These are phyloP conservation scores for Bryum argenteum DNA, from an alignment of 225 moss, liverwort and hornwort species.

Conservation along the genomic window DNA sequence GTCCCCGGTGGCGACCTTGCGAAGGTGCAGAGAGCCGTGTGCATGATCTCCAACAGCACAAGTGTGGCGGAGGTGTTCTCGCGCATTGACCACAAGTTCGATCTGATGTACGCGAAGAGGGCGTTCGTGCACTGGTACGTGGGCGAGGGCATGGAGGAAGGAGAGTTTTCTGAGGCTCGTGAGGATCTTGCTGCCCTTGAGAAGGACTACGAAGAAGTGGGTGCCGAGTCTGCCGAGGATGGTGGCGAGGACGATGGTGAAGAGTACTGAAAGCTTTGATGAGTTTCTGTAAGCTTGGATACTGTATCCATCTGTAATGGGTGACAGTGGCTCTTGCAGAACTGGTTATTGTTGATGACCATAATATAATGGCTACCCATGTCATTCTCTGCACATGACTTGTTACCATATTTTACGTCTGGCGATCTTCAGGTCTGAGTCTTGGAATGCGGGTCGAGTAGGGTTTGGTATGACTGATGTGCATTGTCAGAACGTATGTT, in stretches of 20 bases:
- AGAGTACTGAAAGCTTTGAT: conserved; percentile 37
- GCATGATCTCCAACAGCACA: conserved; percentile 58
- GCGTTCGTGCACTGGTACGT: conserved; percentile 64
- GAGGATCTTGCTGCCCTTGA: conserved; percentile 52
- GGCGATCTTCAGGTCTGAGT: no score
- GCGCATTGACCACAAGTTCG: conserved; percentile 55
- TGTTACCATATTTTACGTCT: no score
- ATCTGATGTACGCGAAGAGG: conserved; percentile 61
- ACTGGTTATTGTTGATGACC: conserved; percentile 22
- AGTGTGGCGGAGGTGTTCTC: conserved; percentile 55
- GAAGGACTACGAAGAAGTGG: conserved; percentile 56
- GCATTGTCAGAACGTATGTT: no score
- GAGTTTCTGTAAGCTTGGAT: conserved; percentile 4
- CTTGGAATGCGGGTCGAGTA: no score
- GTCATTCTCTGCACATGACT: not conserved
- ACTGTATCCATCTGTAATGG: conserved; percentile 17
- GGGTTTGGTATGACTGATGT: no score
- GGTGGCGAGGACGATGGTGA: conserved; percentile 51
- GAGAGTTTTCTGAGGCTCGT: conserved; percentile 52
- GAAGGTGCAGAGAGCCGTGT: conserved; percentile 53
- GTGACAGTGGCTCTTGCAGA: conserved; percentile 21
- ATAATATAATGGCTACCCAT: conserved; percentile 15
- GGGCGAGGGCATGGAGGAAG: conserved; percentile 60
- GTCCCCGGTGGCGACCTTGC: conserved; percentile 57
- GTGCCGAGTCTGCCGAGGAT: conserved; percentile 50